Evolutionary conservation across 2,329 filamentous ascomycete genomes (phyloP).

Genomic region (Pestalotiopsis sp.): DNA sequence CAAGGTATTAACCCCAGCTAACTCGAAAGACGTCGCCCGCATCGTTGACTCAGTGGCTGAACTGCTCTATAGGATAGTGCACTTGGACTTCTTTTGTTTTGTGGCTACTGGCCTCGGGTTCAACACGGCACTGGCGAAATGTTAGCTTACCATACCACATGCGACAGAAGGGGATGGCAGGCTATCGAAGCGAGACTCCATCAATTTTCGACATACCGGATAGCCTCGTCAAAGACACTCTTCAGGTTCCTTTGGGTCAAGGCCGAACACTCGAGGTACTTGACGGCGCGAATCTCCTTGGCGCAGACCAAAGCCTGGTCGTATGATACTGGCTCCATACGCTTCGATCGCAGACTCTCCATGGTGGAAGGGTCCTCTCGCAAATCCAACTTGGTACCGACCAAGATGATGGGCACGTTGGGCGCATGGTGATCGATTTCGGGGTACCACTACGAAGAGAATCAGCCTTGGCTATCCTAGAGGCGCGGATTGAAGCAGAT

Average conservation of each 20-base stretch:
- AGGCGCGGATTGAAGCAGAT: background rate
- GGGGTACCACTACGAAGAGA: slow-evolving; percentile 77
- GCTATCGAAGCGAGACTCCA: background rate
- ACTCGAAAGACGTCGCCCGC: slow-evolving; percentile 15
- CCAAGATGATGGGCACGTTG: slow-evolving; percentile 92
- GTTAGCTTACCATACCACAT: slow-evolving; percentile 17
- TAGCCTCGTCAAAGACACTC: slow-evolving; percentile 98
- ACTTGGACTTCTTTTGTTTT: slow-evolving; percentile 68
- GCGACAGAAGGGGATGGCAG: background rate
- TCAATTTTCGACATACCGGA: slow-evolving; percentile 67
- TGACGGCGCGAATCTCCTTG: slow-evolving; percentile 93
- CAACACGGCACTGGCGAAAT: slow-evolving; percentile 63
- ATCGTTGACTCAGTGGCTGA: background rate
- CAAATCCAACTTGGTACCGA: slow-evolving; percentile 95
- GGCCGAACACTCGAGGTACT: slow-evolving; percentile 97
- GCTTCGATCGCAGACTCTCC: slow-evolving; percentile 83
- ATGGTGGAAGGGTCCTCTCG: slow-evolving; percentile 84
- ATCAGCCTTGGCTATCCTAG: background rate
- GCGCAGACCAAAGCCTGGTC: slow-evolving; percentile 87
- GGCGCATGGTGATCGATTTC: slow-evolving; percentile 98
- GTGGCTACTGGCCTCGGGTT: slow-evolving; percentile 63
- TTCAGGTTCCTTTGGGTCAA: slow-evolving; percentile 96
- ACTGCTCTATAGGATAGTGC: slow-evolving; percentile 64
- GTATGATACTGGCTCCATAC: slow-evolving; percentile 96
- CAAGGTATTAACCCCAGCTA: slow-evolving; percentile 15